These are phyloP conservation scores for Lentinula sp. DNA, from an alignment of 768 basidiomycete species.

Conservation along the genomic window DNA sequence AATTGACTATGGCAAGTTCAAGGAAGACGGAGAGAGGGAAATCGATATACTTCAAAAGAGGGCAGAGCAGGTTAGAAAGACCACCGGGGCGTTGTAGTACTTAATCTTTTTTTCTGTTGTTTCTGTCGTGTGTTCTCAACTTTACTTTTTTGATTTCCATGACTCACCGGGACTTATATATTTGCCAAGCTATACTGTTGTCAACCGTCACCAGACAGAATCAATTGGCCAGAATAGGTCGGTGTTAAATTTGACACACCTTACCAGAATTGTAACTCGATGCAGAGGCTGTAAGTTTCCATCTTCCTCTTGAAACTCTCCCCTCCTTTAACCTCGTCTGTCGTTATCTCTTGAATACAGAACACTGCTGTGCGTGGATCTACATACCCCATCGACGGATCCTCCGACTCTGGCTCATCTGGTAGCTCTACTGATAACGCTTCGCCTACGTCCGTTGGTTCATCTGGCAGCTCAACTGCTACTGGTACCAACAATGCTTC, in stretches of 20 bases:
- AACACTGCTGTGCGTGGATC: constrained; percentile 29
- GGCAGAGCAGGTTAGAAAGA: constrained; percentile 32
- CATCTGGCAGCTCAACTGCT: not conserved
- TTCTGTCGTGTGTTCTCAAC: not conserved
- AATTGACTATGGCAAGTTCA: constrained; percentile 55
- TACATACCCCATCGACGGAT: constrained; percentile 15
- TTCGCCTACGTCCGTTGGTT: not conserved
- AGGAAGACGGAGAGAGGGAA: constrained; percentile 43
- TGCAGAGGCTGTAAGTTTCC: no score
- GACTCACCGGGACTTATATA: no score
- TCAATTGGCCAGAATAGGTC: no score
- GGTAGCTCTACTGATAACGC: not conserved
- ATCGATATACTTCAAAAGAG: constrained; percentile 41
- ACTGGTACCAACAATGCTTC: not conserved
- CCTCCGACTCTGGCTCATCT: not conserved
- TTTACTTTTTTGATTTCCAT: not conserved
- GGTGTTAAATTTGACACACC: no score
- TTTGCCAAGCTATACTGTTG: no score
- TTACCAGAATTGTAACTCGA: no score
- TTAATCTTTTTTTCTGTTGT: not conserved
- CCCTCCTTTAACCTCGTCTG: no score
- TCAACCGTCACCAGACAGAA: no score
- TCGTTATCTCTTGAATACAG: constrained; percentile 6
- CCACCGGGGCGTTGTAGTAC: constrained; percentile 25
- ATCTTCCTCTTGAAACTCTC: no score